These are phyloP conservation scores for Prunus davidiana DNA, from an alignment of 306 rosid species.

Conservation along the genomic window DNA sequence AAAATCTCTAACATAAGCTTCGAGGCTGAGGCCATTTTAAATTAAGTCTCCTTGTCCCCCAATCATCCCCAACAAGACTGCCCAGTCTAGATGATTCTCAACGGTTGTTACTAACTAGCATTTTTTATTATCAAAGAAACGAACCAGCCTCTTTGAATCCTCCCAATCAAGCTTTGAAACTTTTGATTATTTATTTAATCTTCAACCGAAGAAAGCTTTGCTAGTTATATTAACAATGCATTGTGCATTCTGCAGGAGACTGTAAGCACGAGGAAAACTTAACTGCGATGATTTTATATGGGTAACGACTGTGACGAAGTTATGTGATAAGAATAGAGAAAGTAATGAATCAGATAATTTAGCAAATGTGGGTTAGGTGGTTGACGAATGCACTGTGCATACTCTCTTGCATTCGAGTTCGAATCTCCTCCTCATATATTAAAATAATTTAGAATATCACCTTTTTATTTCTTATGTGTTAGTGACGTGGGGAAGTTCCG, in stretches of 20 bases:
- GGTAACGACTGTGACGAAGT: too few species aligned
- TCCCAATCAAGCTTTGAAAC: background rate
- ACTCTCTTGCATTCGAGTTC: too few species aligned
- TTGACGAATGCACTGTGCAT: accelerated
- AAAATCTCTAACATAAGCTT: background rate
- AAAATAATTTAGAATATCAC: too few species aligned
- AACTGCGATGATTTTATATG: too few species aligned
- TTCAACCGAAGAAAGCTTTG: background rate
- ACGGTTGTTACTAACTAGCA: background rate
- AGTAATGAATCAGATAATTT: accelerated
- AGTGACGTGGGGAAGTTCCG: too few species aligned
- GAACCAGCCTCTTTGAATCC: background rate
- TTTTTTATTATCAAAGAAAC: background rate
- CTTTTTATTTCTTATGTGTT: too few species aligned
- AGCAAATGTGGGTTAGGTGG: too few species aligned
- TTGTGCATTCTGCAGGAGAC: too few species aligned
- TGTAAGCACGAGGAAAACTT: too few species aligned
- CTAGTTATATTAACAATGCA: background rate
- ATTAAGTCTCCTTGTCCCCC: background rate
- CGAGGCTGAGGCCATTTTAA: background rate
- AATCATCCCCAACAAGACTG: background rate
- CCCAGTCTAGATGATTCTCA: background rate
- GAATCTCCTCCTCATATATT: accelerated
- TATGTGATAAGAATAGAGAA: too few species aligned
- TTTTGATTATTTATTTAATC: background rate